These are phyloP conservation scores for Fusarium neocosmosporiellum DNA, from an alignment of 2,329 filamentous ascomycete species.

Conservation along the genomic window DNA sequence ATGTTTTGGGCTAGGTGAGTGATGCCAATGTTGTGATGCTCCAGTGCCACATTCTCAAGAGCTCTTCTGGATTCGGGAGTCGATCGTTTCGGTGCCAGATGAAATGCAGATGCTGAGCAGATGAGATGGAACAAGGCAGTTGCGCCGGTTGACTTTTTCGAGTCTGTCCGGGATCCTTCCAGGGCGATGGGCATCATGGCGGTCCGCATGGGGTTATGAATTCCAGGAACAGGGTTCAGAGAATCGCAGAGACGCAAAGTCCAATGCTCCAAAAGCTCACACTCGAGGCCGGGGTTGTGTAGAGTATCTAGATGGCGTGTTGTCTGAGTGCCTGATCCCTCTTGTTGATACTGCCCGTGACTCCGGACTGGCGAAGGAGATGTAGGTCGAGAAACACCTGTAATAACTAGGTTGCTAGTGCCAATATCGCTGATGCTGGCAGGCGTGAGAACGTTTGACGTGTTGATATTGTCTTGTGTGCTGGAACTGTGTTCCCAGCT, in stretches of 20 bases:
- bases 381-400: background rate
- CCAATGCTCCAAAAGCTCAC: slow-evolving; percentile 39
- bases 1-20: slow-evolving; percentile 41
- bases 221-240: slow-evolving; percentile 34
- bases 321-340: background rate
- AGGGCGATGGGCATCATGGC: slow-evolving; percentile 41
- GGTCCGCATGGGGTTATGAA: slow-evolving; percentile 35
- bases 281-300: slow-evolving; percentile 33
- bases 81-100: slow-evolving; percentile 27
- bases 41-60: slow-evolving; percentile 38
- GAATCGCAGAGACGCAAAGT: slow-evolving; percentile 38
- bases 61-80: slow-evolving; percentile 17
- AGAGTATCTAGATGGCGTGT: slow-evolving; percentile 33
- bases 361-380: slow-evolving; percentile 5
- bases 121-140: slow-evolving; percentile 40
- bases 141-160: slow-evolving; percentile 32
- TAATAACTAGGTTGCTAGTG: background rate
- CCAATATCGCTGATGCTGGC: background rate
- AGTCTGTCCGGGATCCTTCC: slow-evolving; percentile 36
- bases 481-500: background rate
- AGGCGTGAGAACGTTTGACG: background rate
- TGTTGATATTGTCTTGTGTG: background rate
- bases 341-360: background rate
- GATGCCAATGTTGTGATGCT: slow-evolving; percentile 41
- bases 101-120: slow-evolving; percentile 39